Conservation (phyloP, 805 yeast genomes). For the Helenozyma rhizophorensis region DNA sequence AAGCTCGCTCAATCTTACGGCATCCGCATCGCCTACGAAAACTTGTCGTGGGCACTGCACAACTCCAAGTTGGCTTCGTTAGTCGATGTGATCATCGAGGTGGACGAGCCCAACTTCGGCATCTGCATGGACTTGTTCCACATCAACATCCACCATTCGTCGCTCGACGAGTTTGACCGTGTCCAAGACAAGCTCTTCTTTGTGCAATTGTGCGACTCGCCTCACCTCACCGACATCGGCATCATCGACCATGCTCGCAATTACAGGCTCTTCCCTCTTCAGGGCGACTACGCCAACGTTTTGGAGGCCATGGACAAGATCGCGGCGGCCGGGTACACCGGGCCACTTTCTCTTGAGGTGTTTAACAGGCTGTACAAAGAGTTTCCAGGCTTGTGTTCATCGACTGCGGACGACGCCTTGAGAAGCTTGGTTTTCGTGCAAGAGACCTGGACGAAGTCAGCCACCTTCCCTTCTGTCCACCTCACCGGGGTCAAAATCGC, state of each 20-base stretch:
- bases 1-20: constrained; percentile 10
- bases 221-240: constrained; percentile 6
- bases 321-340: constrained; percentile 7
- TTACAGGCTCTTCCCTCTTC: constrained; percentile 11
- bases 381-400: constrained; percentile 1
- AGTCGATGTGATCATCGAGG: constrained; percentile 15
- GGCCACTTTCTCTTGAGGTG: constrained; percentile 14
- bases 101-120: constrained; percentile 21
- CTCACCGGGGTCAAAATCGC: too few species aligned
- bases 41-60: constrained; percentile 22
- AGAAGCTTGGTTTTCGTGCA: constrained; percentile 12
- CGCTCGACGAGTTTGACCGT: not conserved
- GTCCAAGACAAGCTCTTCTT: constrained; percentile 18
- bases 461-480: not conserved
- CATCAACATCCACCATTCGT: constrained; percentile 7
- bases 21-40: constrained; percentile 24
- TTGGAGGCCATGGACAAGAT: constrained; percentile 2
- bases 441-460: not conserved
- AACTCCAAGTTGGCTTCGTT: constrained; percentile 13
- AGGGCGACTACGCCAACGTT: constrained; percentile 11
- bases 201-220: constrained; percentile 23
- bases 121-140: constrained; percentile 26
- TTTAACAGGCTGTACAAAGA: constrained; percentile 11
- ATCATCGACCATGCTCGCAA: constrained; percentile 11
- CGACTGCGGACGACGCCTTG: constrained; percentile 13